Percentiles rank a stretch among this genome's conserved stretches.
Evolutionary conservation across 2,329 filamentous ascomycete species (phyloP).

Genomic region (Aureobasidium zeae): DNA sequence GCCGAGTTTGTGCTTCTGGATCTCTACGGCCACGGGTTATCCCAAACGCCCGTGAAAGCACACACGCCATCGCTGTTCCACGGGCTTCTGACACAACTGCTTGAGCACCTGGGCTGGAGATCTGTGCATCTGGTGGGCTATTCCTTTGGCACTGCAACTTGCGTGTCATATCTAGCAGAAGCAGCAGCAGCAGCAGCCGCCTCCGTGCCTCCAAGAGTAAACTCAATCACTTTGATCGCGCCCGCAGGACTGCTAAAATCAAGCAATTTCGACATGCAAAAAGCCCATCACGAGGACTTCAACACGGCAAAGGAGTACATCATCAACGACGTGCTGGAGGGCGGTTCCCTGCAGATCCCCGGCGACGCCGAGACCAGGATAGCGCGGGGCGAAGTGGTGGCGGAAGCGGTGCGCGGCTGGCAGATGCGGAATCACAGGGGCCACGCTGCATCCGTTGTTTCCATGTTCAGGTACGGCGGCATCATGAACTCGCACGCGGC

Average conservation of each 20-base stretch:
- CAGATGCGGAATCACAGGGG: slow-evolving; percentile 39
- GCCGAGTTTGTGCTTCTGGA: slow-evolving; percentile 40
- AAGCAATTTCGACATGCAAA: not conserved
- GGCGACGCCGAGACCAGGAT: slow-evolving; percentile 39
- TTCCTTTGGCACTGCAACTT: slow-evolving; percentile 40
- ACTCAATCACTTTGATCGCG: not conserved
- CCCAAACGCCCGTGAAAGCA: slow-evolving; percentile 37
- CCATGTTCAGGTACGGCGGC: slow-evolving; percentile 39
- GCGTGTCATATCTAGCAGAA: slow-evolving; percentile 32
- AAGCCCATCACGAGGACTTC: slow-evolving; percentile 24
- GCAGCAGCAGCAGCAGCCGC: slow-evolving; percentile 19
- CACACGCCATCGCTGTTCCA: slow-evolving; percentile 39
- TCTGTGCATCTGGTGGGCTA: slow-evolving; percentile 40
- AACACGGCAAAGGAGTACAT: slow-evolving; percentile 30
- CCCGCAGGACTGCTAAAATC: slow-evolving; percentile 13
- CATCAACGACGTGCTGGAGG: slow-evolving; percentile 36
- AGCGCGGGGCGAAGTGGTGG: slow-evolving; percentile 36
- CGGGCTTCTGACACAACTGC: slow-evolving; percentile 31
- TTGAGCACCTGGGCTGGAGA: slow-evolving; percentile 36
- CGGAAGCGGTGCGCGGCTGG: slow-evolving; percentile 42
- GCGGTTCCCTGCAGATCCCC: slow-evolving; percentile 34
- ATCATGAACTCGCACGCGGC: slow-evolving; percentile 32
- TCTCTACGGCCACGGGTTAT: slow-evolving; percentile 47
- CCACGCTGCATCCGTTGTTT: slow-evolving; percentile 39
- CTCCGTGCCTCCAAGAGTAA: not conserved